Evolutionary conservation across 2,329 filamentous ascomycete genomes (phyloP), one percentile per base, ranked within the genome.

Genomic region (Fusarium subtropicale): DNA sequence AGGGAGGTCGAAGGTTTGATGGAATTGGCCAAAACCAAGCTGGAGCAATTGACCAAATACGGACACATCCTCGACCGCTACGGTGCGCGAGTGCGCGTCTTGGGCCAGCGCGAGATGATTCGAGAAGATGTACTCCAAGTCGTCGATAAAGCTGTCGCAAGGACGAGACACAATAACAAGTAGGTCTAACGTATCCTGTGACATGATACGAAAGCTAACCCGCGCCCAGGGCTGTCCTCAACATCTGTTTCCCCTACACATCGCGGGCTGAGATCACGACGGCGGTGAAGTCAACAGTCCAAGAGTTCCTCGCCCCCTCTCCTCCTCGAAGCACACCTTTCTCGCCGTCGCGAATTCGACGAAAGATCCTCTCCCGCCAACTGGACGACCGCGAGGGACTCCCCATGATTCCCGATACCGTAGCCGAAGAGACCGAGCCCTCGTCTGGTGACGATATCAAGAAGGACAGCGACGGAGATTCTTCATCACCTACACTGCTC

Each of bases 241-340:
- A 99, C 77, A 94, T 99, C 68, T 99, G 96, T 83, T 98, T 98
- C 76, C 96, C 96, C 0, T 99, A 99, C 77, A 98, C 96, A 0
- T 97, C 94, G 7, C 88, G 96, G 69, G 94, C 97, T 75, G 96
- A 99, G 78, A 98, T 99, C 71, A 97, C 95, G 1, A 90, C 92
- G 5, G 93, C 95, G 8, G 92, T 99, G 71, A 91, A 92, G 68
- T 89, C 90, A 42, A 97, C 95, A 0, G 94, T 99, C 11, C 85
- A 92, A 60, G 92, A 97, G 63, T 98, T 93, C 79, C 92, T 92
- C 63, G 90, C 87, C 53, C 92, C 93, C 7, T 84, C 92, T 20
- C 85, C 85, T 16, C 86, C 87, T 34, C 86, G 84, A 72, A 86
- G 87, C 75, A 90, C 90, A 1, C 89, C 92, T 0, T 97, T 97